Base-by-base conservation (phyloP, 306 rosid species). In the Canavalia gladiata region DNA sequence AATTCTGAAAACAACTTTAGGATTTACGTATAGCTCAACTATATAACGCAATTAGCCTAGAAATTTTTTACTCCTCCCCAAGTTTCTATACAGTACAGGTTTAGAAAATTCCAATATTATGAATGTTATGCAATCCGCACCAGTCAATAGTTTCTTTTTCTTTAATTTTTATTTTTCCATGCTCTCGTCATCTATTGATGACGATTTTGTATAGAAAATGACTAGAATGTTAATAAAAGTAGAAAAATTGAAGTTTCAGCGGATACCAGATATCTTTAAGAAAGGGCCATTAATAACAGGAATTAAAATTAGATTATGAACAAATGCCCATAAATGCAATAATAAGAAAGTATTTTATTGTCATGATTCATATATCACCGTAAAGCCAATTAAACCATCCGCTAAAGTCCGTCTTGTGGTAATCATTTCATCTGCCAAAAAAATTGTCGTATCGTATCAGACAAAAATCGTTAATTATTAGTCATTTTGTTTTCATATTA, bases 191-290 rank as follows among this genome's bases (percentile, higher is more conserved):
- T 52, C 42, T 11, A 51, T n/a, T 8, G 63, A 50, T 8, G 63
- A 50, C 18, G 18, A 37, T 51, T 72, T 49, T 51, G 34, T 6
- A 33, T 34, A 34, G 47, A 34, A 71, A 47, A 31, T 5, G 13
- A 49, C 31, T 49, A 8, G 73, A 43, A 31, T 29, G 47, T 47
- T 7, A 33, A 3, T 70, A 5, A 30, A 31, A 70, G 59, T 70
- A 49, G 75, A 70, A 49, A 69, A 49, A 1, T 12, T 30, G 59
- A 49, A 50, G 3, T 31, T 71, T 71, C n/a, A 43, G 50, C 43
- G 12, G 33, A 65, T 65, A 51, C 34, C 34, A 39, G n/a, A 18
- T 39, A n/a, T 12, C 43, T 65, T 50, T 52, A 43, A 55, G 39
- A 68, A 68, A 43, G 39, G 2, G 7, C 28, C 57, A 51, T 12